These are phyloP conservation scores for Xylaria curta DNA, from an alignment of 495 filamentous ascomycete species.

Conservation along the genomic window DNA sequence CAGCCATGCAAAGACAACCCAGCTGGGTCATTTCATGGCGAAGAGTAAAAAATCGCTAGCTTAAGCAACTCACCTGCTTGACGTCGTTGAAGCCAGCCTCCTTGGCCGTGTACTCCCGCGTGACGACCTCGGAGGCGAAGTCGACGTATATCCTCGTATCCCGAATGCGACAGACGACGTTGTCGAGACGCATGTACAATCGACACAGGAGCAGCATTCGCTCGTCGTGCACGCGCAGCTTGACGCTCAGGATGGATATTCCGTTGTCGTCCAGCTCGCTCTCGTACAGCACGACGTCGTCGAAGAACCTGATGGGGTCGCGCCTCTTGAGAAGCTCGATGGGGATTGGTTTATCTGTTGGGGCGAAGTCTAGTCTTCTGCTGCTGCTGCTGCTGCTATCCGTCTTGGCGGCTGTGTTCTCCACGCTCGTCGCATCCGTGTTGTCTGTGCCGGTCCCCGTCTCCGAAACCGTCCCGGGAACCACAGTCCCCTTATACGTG, in stretches of 20 bases:
- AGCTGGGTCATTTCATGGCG: background rate
- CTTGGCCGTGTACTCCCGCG: slow-evolving; percentile 84
- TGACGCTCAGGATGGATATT: slow-evolving; percentile 83
- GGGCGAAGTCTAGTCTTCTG: slow-evolving; percentile 51
- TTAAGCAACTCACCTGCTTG: slow-evolving; percentile 63
- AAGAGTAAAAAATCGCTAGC: background rate
- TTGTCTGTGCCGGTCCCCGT: background rate
- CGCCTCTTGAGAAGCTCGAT: slow-evolving; percentile 77
- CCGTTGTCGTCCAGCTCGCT: slow-evolving; percentile 98
- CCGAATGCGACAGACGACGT: slow-evolving; percentile 81
- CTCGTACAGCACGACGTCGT: slow-evolving; percentile 95
- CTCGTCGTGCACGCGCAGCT: slow-evolving; percentile 89
- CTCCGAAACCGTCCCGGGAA: background rate
- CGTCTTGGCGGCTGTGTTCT: slow-evolving; percentile 2
- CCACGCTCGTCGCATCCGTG: background rate
- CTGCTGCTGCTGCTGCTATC: background rate
- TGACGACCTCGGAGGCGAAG: slow-evolving; percentile 79
- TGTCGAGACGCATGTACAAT: slow-evolving; percentile 94
- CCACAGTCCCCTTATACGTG: slow-evolving; percentile 74
- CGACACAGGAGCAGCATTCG: slow-evolving; percentile 81
- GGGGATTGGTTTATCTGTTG: slow-evolving; percentile 70
- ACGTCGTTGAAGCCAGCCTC: slow-evolving; percentile 82
- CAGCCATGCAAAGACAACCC: background rate
- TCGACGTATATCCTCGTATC: slow-evolving; percentile 95
- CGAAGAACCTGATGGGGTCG: slow-evolving; percentile 93